Evolutionary conservation across 2,329 filamentous ascomycete species (phyloP).

Genomic region (Eurotiales sp.): DNA sequence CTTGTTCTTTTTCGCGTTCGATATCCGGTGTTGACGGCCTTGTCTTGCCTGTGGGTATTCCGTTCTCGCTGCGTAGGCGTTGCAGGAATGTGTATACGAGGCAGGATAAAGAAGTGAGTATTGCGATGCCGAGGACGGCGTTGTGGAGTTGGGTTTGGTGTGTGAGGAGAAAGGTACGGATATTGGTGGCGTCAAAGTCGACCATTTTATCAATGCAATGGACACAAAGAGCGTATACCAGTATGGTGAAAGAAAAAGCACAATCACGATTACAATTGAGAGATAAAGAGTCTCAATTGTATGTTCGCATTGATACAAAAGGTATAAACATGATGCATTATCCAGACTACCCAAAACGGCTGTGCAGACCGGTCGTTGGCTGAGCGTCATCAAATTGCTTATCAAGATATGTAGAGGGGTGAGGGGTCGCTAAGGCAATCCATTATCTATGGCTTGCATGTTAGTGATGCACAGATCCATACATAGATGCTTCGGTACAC

Average conservation of each 20-base stretch:
- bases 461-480: no score
- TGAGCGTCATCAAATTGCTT: no score
- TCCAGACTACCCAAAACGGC: slow-evolving; percentile 13
- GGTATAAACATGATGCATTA: no score
- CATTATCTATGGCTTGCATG: no score
- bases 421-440: no score
- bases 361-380: slow-evolving; percentile 10
- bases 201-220: no score
- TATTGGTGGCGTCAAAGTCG: not conserved
- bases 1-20: slow-evolving; percentile 43
- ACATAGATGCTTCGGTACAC: not conserved
- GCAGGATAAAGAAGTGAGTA: slow-evolving; percentile 22
- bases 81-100: slow-evolving; percentile 22
- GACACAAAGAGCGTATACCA: no score
- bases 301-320: no score
- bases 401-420: no score
- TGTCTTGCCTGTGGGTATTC: not conserved
- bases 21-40: slow-evolving; percentile 38
- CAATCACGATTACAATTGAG: no score
- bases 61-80: slow-evolving; percentile 22
- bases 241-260: no score
- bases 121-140: not conserved
- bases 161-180: not conserved
- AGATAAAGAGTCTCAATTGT: no score
- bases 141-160: not conserved